These are phyloP conservation scores for Kickxella alabastrina DNA, from an alignment of 192 early-diverging fungal species.

Conservation along the genomic window DNA sequence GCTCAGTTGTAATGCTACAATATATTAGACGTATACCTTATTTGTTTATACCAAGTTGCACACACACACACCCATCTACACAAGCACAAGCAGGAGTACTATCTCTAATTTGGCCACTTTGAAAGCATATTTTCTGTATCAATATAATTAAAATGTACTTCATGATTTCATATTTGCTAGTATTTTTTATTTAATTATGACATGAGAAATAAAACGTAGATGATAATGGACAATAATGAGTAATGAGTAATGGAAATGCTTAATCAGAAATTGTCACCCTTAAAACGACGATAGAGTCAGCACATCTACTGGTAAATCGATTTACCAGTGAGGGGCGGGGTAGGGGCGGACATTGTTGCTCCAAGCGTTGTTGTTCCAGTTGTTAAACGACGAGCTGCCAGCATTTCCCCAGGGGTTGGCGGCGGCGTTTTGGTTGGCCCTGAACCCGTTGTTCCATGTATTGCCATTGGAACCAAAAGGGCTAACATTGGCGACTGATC, in stretches of 20 bases:
- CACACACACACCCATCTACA: too few species aligned
- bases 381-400: constrained; percentile 48
- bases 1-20: too few species aligned
- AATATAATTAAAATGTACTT: neutral
- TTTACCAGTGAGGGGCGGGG: constrained; percentile 41
- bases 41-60: too few species aligned
- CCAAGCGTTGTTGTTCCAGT: constrained; percentile 54
- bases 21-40: too few species aligned
- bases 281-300: too few species aligned
- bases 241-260: neutral
- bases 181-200: too few species aligned
- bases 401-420: constrained; percentile 45
- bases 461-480: constrained; percentile 38
- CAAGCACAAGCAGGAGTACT: too few species aligned
- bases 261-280: neutral
- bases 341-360: constrained; percentile 35
- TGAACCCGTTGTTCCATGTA: constrained; percentile 48
- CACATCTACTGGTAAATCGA: too few species aligned
- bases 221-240: too few species aligned
- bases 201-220: too few species aligned
- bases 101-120: too few species aligned
- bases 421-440: constrained; percentile 38
- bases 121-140: too few species aligned
- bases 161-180: neutral
- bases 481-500: constrained; percentile 24